Evolutionary conservation across 2,329 filamentous ascomycete species (phyloP).

Genomic region (Plenodomus lindquistii): DNA sequence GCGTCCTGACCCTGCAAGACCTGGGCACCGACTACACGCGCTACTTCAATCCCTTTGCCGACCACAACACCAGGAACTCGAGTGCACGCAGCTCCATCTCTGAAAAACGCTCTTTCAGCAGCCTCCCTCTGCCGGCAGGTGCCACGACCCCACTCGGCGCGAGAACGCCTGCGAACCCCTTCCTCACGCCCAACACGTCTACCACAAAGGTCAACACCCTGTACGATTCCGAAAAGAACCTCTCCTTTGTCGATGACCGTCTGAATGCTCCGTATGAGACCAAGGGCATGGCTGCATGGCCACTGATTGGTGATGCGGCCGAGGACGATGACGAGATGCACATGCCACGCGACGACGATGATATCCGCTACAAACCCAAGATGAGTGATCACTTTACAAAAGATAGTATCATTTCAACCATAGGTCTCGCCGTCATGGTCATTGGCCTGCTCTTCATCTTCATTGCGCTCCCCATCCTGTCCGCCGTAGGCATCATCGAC

Average conservation of each 20-base stretch:
- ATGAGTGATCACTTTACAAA: slow-evolving; percentile 52
- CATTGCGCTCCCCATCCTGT: slow-evolving; percentile 56
- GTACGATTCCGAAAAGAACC: slow-evolving; percentile 32
- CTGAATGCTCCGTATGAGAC: slow-evolving; percentile 51
- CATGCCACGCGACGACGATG: slow-evolving; percentile 56
- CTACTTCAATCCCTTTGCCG: slow-evolving; percentile 40
- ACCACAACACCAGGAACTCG: slow-evolving; percentile 19
- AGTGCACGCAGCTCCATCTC: slow-evolving; percentile 26
- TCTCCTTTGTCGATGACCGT: slow-evolving; percentile 53
- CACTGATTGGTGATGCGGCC: slow-evolving; percentile 54
- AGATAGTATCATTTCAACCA: slow-evolving; percentile 48
- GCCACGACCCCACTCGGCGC: slow-evolving; percentile 19
- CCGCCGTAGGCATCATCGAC: slow-evolving; percentile 47
- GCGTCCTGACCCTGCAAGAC: slow-evolving; percentile 32
- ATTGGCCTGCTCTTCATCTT: slow-evolving; percentile 55
- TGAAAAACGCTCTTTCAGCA: slow-evolving; percentile 12
- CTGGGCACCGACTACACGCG: slow-evolving; percentile 42
- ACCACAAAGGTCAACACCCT: slow-evolving; percentile 27
- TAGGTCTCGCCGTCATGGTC: slow-evolving; percentile 52
- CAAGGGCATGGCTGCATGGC: slow-evolving; percentile 47
- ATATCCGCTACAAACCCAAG: slow-evolving; percentile 49
- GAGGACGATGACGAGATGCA: slow-evolving; percentile 61
- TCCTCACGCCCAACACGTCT: slow-evolving; percentile 35
- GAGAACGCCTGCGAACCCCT: slow-evolving; percentile 22
- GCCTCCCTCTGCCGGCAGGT: slow-evolving; percentile 10